Conservation (phyloP, 345 rosid species). For the Salix brachista region DNA sequence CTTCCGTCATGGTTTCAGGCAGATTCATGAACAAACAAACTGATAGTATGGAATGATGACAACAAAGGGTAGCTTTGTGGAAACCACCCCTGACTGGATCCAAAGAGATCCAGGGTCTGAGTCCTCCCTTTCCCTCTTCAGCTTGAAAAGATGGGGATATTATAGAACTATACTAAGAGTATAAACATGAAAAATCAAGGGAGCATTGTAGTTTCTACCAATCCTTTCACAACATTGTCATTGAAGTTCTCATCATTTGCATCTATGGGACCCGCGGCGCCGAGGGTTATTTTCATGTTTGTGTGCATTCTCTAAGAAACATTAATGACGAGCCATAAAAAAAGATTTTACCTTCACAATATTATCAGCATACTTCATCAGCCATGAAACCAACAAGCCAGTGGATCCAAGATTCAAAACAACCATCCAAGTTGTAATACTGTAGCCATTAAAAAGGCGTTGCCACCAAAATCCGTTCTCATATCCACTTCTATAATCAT, state of each 20-base stretch:
- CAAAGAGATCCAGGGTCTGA: neutral
- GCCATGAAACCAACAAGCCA: constrained; percentile 80
- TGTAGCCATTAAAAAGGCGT: constrained; percentile 73
- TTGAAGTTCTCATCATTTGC: neutral
- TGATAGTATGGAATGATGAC: neutral
- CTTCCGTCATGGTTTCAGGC: neutral
- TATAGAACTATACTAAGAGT: neutral
- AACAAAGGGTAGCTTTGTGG: neutral
- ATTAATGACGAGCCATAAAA: neutral
- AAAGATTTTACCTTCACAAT: constrained; percentile 66
- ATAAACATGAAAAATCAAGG: neutral
- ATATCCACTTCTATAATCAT: constrained; percentile 86
- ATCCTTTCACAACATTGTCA: neutral
- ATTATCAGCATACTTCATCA: constrained; percentile 92
- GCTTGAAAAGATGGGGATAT: neutral
- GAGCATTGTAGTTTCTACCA: neutral
- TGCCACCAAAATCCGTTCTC: constrained; percentile 97
- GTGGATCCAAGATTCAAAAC: constrained; percentile 80
- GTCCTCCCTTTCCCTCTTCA: neutral
- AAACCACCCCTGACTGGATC: neutral
- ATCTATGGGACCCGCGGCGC: neutral
- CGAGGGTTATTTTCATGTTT: neutral
- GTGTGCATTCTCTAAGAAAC: neutral
- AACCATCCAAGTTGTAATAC: constrained; percentile 74
- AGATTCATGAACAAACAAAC: neutral